These are phyloP conservation scores for Eucalyptus erythrocorys DNA, from an alignment of 345 rosid genomes.

Conservation along the genomic window DNA sequence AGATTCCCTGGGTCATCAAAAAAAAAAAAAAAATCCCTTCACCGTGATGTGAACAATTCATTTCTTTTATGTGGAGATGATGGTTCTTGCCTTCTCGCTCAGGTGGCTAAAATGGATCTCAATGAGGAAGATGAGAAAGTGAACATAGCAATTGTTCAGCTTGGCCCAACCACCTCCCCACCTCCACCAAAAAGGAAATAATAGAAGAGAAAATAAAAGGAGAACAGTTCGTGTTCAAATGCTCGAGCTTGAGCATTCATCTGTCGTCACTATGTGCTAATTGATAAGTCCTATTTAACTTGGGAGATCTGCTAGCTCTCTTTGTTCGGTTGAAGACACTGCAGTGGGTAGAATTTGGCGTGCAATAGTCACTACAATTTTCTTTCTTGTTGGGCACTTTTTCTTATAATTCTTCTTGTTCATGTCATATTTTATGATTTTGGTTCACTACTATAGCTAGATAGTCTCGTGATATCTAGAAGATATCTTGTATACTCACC, in stretches of 20 bases:
- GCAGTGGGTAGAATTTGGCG: background rate
- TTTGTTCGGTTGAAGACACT: background rate
- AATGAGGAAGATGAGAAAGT: slow-evolving; percentile 84
- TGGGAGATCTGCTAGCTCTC: background rate
- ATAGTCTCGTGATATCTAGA: background rate
- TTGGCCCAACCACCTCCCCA: background rate
- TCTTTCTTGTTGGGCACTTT: background rate
- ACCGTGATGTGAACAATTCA: background rate
- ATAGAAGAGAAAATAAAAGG: background rate
- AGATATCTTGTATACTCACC: background rate
- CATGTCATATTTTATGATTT: background rate
- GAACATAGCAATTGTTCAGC: slow-evolving; percentile 25
- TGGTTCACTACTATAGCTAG: background rate
- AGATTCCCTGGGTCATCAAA: no score
- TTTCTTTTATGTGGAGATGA: background rate
- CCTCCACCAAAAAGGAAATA: background rate
- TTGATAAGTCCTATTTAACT: background rate
- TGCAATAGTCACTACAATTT: background rate
- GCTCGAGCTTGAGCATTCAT: background rate
- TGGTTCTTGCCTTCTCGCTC: background rate
- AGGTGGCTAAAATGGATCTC: slow-evolving; percentile 97
- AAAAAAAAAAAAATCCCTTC: no score
- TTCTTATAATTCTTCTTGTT: background rate
- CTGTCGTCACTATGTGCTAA: background rate
- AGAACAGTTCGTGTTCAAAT: background rate